Evolutionary conservation across 805 yeast species (phyloP).

Genomic region (Ogataea zsoltii): DNA sequence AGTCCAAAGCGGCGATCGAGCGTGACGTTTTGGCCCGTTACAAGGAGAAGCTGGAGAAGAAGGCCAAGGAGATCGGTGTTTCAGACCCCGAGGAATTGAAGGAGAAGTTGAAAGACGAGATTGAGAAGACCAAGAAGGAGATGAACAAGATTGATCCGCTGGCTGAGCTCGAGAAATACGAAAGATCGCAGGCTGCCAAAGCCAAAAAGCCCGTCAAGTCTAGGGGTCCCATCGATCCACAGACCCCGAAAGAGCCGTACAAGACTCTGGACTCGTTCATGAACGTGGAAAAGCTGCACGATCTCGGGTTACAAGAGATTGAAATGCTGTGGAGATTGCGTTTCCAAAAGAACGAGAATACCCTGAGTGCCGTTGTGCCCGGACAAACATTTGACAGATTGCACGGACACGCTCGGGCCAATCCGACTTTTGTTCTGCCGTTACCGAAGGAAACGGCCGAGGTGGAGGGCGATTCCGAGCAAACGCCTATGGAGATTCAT

Average conservation of each 20-base stretch:
- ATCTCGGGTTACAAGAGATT: slow-evolving; percentile 60
- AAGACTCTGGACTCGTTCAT: slow-evolving; percentile 73
- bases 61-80: slow-evolving; percentile 44
- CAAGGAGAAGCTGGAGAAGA: slow-evolving; percentile 40
- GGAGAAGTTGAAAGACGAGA: slow-evolving; percentile 59
- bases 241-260: slow-evolving; percentile 47
- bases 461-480: slow-evolving; percentile 31
- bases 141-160: slow-evolving; percentile 69
- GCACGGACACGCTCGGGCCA: slow-evolving; percentile 61
- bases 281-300: slow-evolving; percentile 62
- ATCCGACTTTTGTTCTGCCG: slow-evolving; percentile 89
- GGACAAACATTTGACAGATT: slow-evolving; percentile 61
- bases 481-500: slow-evolving; percentile 68
- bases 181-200: slow-evolving; percentile 24
- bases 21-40: slow-evolving; percentile 39
- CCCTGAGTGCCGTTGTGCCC: slow-evolving; percentile 66
- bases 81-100: slow-evolving; percentile 58
- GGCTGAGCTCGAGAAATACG: slow-evolving; percentile 57
- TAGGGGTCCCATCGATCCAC: slow-evolving; percentile 39
- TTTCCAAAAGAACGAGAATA: slow-evolving; percentile 59
- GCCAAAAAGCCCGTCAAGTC: slow-evolving; percentile 28
- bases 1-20: slow-evolving; percentile 30
- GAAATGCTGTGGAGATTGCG: slow-evolving; percentile 89
- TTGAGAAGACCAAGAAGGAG: slow-evolving; percentile 55
- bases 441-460: slow-evolving; percentile 63